phyloP scores from a whole-genome alignment of 352 stramenopile species.

The Peronospora destructor region DNA sequence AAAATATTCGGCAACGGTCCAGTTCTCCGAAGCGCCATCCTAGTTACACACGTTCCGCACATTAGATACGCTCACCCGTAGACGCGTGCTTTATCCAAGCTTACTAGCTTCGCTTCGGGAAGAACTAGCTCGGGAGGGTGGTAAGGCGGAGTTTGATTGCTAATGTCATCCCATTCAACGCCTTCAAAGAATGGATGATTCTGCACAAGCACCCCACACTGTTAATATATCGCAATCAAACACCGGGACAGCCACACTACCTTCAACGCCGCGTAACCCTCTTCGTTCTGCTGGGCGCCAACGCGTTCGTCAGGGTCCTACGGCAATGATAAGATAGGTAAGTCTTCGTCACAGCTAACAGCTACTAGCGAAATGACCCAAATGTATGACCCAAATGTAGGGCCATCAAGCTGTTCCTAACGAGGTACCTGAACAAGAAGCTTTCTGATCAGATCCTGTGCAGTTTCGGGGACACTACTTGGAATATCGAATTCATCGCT shows the following conservation, averaged over 20 bases:
- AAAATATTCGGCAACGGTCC: conserved; percentile 78
- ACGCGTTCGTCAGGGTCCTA: conserved; percentile 56
- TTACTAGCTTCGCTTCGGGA: conserved; percentile 51
- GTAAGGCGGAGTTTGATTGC: conserved; percentile 50
- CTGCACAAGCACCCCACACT: conserved; percentile 20
- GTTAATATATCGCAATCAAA: conserved; percentile 5
- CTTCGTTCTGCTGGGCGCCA: conserved; percentile 59
- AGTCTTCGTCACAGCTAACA: neutral
- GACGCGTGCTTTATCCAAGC: neutral
- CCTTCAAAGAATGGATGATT: conserved; percentile 75
- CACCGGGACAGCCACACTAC: conserved; percentile 17
- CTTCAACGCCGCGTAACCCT: conserved; percentile 61
- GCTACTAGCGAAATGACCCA: neutral
- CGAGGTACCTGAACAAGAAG: conserved; percentile 60
- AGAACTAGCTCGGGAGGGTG: conserved; percentile 48
- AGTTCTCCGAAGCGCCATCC: conserved; percentile 71
- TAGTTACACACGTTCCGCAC: conserved; percentile 9
- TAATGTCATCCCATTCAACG: conserved; percentile 62
- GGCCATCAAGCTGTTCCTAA: neutral
- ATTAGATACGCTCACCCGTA: conserved; percentile 7
- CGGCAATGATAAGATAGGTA: neutral
- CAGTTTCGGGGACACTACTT: conserved; percentile 49
- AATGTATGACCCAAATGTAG: too few relatives aligned
- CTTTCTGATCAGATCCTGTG: conserved; percentile 65
- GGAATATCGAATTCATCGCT: conserved; percentile 76